Evolutionary conservation across 768 basidiomycete genomes (phyloP).

Genomic region (Kwoniella heveanensis): DNA sequence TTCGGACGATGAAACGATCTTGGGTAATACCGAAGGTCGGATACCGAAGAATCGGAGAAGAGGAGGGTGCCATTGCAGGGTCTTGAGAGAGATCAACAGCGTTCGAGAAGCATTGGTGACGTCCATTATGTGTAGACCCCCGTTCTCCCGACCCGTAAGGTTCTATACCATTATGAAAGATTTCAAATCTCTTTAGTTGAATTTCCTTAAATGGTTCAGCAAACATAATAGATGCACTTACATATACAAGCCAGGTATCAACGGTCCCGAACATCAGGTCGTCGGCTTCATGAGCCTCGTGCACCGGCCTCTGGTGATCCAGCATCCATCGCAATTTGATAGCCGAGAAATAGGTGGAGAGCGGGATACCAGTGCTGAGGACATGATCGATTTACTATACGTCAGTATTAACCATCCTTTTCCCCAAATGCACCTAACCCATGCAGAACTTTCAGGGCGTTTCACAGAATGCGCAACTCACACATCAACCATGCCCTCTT

Average conservation of each 20-base stretch:
- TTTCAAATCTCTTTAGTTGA: too few relatives aligned
- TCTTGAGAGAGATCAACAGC: slow-evolving; percentile 79
- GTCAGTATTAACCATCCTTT: too few relatives aligned
- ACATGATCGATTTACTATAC: neutral
- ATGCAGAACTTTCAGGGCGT: too few relatives aligned
- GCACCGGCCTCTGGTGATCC: slow-evolving; percentile 75
- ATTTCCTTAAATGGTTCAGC: too few relatives aligned
- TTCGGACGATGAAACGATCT: slow-evolving; percentile 86
- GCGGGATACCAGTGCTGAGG: slow-evolving; percentile 80
- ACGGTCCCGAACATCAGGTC: slow-evolving; percentile 90
- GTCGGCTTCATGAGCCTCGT: slow-evolving; percentile 75
- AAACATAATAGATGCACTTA: slow-evolving; percentile 52
- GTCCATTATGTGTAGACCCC: slow-evolving; percentile 80
- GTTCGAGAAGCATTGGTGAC: slow-evolving; percentile 96
- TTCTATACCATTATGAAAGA: too few relatives aligned
- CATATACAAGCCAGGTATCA: slow-evolving; percentile 94
- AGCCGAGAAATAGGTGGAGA: slow-evolving; percentile 97
- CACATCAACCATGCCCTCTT: slow-evolving; percentile 51
- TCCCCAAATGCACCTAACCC: too few relatives aligned
- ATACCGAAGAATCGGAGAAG: slow-evolving; percentile 86
- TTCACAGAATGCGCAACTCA: slow-evolving; percentile 22
- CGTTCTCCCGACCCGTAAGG: slow-evolving; percentile 72
- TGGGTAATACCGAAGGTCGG: slow-evolving; percentile 75
- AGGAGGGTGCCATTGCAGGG: slow-evolving; percentile 77
- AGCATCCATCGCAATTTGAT: slow-evolving; percentile 98